Evolutionary conservation across 23 red algal species (phyloP).

Genomic region (Gracilaria vermiculophylla): DNA sequence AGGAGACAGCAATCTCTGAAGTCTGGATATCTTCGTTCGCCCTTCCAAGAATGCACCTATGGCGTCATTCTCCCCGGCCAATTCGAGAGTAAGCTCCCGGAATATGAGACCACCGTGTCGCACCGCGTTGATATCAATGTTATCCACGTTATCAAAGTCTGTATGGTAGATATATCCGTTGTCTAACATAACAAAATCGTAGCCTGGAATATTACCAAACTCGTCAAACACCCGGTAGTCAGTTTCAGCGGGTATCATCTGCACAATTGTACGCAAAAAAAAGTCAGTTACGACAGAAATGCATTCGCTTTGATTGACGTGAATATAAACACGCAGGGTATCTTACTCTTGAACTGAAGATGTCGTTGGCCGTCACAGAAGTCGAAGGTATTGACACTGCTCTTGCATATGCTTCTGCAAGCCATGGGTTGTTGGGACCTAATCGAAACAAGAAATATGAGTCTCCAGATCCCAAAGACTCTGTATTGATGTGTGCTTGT

Average conservation of each 20-base stretch:
- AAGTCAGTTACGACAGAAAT: not conserved
- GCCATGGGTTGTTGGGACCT: constrained; percentile 80
- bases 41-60: constrained; percentile 45
- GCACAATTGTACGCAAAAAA: not conserved
- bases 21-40: not conserved
- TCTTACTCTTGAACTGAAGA: constrained; percentile 70
- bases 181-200: constrained; percentile 79
- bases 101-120: constrained; percentile 69
- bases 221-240: constrained; percentile 90
- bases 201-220: constrained; percentile 71
- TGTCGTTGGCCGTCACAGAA: constrained; percentile 64
- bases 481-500: constrained; percentile 87
- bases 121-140: constrained; percentile 38
- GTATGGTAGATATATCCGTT: constrained; percentile 96
- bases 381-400: constrained; percentile 64
- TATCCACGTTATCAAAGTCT: constrained; percentile 58
- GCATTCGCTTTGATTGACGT: not conserved
- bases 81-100: constrained; percentile 53
- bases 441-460: constrained; percentile 81
- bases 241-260: constrained; percentile 92
- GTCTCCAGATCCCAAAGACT: constrained; percentile 81
- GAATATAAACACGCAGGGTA: not conserved
- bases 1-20: not conserved
- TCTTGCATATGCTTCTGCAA: constrained; percentile 80
- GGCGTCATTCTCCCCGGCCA: constrained; percentile 60